A percentile compares a stretch with the other conserved stretches of the same genome.
Evolutionary conservation across 805 yeast genomes (phyloP).

Genomic region (Candida broadrunensis): DNA sequence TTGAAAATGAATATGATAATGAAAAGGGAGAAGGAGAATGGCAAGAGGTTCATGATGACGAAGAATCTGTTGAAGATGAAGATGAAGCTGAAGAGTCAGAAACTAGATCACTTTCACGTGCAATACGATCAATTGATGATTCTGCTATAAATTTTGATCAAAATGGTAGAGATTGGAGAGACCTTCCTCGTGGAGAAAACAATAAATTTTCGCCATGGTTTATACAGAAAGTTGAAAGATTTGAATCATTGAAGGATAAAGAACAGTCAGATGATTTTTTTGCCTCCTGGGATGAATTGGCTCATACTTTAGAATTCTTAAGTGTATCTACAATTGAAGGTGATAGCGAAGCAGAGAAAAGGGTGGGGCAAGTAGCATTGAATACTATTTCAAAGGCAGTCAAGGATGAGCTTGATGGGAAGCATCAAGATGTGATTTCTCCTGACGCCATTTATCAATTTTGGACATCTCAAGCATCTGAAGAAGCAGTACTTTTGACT

Average conservation of each 20-base stretch:
- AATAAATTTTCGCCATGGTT: conserved; percentile 20
- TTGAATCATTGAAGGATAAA: conserved; percentile 12
- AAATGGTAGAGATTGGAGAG: conserved; percentile 69
- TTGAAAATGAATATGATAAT: conserved; percentile 50
- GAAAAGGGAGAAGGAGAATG: conserved; percentile 8
- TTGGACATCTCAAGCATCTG: conserved; percentile 35
- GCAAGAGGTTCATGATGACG: conserved; percentile 7
- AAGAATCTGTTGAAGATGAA: neutral
- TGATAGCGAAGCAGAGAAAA: conserved; percentile 16
- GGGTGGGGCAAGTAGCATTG: conserved; percentile 39
- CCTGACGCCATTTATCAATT: conserved; percentile 51
- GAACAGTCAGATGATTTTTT: conserved; percentile 27
- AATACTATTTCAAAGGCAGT: conserved; percentile 55
- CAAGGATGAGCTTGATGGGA: conserved; percentile 14
- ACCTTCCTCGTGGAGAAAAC: conserved; percentile 62
- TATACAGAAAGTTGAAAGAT: conserved; percentile 12
- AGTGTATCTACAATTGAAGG: conserved; percentile 23
- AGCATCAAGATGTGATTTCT: conserved; percentile 22
- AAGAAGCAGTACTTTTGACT: conserved; percentile 19
- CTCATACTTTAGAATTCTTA: conserved; percentile 20
- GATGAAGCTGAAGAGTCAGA: conserved; percentile 5
- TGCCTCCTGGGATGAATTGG: conserved; percentile 20
- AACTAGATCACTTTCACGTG: conserved; percentile 7
- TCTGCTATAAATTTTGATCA: conserved; percentile 50
- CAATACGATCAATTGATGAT: conserved; percentile 14